Evolutionary conservation across 1,284 basidiomycete species (phyloP).

Genomic region (Psilocybe mexicana): DNA sequence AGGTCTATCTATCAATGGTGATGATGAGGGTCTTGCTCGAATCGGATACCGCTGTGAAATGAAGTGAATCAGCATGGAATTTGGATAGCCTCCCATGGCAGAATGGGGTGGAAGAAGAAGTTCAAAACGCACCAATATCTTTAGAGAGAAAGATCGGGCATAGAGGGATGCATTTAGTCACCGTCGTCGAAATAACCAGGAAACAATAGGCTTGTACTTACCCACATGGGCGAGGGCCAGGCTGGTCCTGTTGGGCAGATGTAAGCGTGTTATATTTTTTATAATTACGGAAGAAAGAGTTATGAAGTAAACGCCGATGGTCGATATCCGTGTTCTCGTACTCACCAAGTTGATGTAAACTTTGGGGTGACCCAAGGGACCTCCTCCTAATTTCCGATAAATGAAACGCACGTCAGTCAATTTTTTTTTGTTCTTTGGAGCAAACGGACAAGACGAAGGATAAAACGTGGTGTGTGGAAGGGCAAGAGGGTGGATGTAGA

Average conservation of each 20-base stretch:
- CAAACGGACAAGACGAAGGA: not conserved
- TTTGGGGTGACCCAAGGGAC: constrained; percentile 96
- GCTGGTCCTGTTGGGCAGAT: constrained; percentile 58
- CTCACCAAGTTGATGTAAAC: constrained; percentile 93
- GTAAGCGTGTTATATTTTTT: constrained; percentile 9
- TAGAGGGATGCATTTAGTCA: constrained; percentile 17
- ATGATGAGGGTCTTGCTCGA: constrained; percentile 53
- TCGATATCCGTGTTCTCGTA: constrained; percentile 4
- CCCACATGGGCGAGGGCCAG: constrained; percentile 79
- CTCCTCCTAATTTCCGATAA: constrained; percentile 65
- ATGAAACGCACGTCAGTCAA: constrained; percentile 15
- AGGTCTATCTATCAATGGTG: constrained; percentile 41
- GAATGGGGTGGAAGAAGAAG: constrained; percentile 2
- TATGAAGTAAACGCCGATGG: not conserved
- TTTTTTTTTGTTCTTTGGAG: not conserved
- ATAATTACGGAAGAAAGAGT: not conserved
- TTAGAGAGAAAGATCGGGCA: constrained; percentile 18
- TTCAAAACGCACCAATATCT: constrained; percentile 78
- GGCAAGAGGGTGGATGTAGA: not conserved
- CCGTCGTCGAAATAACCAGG: constrained; percentile 12
- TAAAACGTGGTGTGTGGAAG: not conserved
- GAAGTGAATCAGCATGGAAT: constrained; percentile 12
- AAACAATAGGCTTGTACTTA: constrained; percentile 35
- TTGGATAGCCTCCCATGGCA: not conserved
- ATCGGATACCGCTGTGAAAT: constrained; percentile 74